phyloP scores from a whole-genome alignment of 1,284 basidiomycete species.

The Flammula alnicola region DNA sequence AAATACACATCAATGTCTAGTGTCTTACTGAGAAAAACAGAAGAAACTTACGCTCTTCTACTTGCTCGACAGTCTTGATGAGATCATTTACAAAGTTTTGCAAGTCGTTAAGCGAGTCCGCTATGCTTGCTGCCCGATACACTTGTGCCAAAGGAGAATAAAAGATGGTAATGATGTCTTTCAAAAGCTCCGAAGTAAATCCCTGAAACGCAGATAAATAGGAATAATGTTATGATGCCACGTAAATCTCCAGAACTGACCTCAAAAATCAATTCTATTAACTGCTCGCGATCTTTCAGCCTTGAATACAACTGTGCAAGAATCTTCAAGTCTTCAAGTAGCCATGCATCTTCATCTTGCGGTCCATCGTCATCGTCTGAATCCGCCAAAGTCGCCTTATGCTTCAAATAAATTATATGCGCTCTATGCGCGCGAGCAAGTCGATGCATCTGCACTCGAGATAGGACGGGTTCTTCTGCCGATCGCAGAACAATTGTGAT shows the following conservation, averaged over 20 bases:
- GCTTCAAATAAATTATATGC: constrained; percentile 72
- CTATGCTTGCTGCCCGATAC: constrained; percentile 96
- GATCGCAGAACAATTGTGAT: constrained; percentile 86
- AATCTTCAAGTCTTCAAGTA: constrained; percentile 88
- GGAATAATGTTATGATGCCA: too few relatives aligned
- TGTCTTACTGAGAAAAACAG: not conserved
- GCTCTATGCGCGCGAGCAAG: constrained; percentile 79
- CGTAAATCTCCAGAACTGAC: constrained; percentile 57
- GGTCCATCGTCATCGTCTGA: constrained; percentile 95
- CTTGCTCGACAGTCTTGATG: constrained; percentile 91
- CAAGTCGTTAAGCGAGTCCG: constrained; percentile 90
- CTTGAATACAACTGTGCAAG: constrained; percentile 79
- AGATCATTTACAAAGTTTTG: constrained; percentile 97
- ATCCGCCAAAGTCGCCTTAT: constrained; percentile 68
- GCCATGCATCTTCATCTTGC: constrained; percentile 91
- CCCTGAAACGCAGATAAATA: constrained; percentile 68
- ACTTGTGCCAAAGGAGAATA: constrained; percentile 98
- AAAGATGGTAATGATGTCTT: constrained; percentile 99
- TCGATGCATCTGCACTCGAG: constrained; percentile 77
- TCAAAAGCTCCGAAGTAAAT: constrained; percentile 91
- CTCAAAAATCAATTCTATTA: constrained; percentile 96
- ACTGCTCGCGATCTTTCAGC: constrained; percentile 88
- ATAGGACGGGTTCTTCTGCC: constrained; percentile 75
- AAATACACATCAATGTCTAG: not conserved
- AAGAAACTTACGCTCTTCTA: constrained; percentile 79